Percentiles rank a stretch among this genome's conserved stretches.
These are phyloP conservation scores for Crotalaria pallida DNA, from an alignment of 306 rosid species.

Conservation along the genomic window DNA sequence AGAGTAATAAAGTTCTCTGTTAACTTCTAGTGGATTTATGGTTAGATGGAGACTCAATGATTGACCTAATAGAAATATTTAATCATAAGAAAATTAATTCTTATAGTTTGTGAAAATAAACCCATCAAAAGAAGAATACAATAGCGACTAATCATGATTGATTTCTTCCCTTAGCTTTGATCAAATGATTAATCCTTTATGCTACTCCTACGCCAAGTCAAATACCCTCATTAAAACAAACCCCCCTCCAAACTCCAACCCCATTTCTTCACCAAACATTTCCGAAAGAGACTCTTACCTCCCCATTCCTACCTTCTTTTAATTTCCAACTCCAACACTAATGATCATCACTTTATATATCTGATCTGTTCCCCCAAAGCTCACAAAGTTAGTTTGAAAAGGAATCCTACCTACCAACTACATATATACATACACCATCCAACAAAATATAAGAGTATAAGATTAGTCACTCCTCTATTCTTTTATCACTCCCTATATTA, in stretches of 20 bases:
- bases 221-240: conserved; percentile 16
- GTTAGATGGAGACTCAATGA: background rate
- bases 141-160: background rate
- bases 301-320: conserved; percentile 1
- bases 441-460: background rate
- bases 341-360: conserved; percentile 9
- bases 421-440: conserved; percentile 17
- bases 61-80: background rate
- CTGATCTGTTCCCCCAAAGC: background rate
- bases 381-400: conserved; percentile 24
- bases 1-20: too few species aligned
- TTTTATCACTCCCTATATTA: background rate
- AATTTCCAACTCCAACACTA: conserved; percentile 3
- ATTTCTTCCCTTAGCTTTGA: background rate
- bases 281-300: conserved; percentile 15
- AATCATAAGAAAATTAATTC: background rate
- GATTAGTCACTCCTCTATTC: background rate
- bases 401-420: conserved; percentile 24
- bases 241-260: conserved; percentile 19
- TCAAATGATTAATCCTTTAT: conserved; percentile 22
- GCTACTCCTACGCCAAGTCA: conserved; percentile 25
- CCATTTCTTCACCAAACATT: conserved; percentile 24
- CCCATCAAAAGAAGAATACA: background rate
- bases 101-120: background rate
- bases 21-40: background rate